phyloP scores from a whole-genome alignment of 75 land plant genomes.

The Sequoiadendron giganteum region DNA sequence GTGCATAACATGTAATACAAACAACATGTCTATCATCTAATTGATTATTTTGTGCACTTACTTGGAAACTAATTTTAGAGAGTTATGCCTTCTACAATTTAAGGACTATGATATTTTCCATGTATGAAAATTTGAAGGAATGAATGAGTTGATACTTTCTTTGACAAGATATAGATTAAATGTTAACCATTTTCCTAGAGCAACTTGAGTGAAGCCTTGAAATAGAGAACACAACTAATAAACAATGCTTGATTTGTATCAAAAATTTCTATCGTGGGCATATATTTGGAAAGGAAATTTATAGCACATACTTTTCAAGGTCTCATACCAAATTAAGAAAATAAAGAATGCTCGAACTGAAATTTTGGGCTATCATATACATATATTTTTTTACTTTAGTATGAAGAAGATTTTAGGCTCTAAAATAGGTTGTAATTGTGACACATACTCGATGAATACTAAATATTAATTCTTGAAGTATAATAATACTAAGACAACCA shows the following conservation, averaged over 20 bases:
- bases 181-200: neutral
- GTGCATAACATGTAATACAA: conserved; percentile 86
- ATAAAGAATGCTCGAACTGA: neutral
- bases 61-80: neutral
- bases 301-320: neutral
- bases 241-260: neutral
- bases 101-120: neutral
- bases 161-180: neutral
- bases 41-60: neutral
- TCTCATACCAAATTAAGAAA: neutral
- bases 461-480: too few species aligned
- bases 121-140: neutral
- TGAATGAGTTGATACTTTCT: neutral
- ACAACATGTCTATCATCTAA: neutral
- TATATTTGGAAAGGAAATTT: neutral
- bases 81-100: neutral
- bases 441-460: neutral
- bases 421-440: too few species aligned
- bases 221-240: neutral
- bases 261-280: neutral
- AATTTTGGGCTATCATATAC: neutral
- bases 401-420: neutral
- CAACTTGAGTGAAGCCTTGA: neutral
- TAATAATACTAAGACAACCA: neutral
- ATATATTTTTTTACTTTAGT: neutral